phyloP scores from a whole-genome alignment of 352 stramenopile species.

The Hyaloperonospora brassicae region DNA sequence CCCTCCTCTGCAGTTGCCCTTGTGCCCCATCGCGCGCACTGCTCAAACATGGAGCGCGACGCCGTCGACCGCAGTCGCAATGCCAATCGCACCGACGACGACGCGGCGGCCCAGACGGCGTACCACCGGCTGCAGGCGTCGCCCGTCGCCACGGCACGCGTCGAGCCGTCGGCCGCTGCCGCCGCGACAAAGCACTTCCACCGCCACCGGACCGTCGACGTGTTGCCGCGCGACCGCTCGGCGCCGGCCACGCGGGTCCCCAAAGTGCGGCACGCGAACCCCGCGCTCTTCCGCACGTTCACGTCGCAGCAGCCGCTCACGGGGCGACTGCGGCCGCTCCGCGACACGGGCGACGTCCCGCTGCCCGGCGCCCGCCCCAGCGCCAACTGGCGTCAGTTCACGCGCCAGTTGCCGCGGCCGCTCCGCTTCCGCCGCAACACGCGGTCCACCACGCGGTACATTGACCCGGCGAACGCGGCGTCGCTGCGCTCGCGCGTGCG shows the following conservation, averaged over 20 bases:
- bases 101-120: no score
- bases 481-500: constrained; percentile 49
- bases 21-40: no score
- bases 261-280: constrained; percentile 35
- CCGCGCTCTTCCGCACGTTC: constrained; percentile 64
- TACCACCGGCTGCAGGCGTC: no score
- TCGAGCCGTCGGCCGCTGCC: constrained; percentile 2
- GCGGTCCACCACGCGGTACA: constrained; percentile 66
- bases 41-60: no score
- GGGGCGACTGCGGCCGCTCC: constrained; percentile 42
- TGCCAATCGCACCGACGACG: no score
- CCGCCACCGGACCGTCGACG: constrained; percentile 69
- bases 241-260: constrained; percentile 18
- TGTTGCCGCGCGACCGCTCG: constrained; percentile 34
- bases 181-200: constrained; percentile 35
- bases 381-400: constrained; percentile 55
- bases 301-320: constrained; percentile 61
- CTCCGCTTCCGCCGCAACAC: constrained; percentile 73
- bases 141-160: constrained; percentile 5
- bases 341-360: constrained; percentile 34
- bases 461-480: constrained; percentile 58
- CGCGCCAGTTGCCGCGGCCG: constrained; percentile 54
- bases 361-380: constrained; percentile 23
- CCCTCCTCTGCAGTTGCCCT: no score
- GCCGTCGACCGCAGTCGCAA: no score